Conservation (phyloP, 164 flowering plant species). For the Piper longum region DNA sequence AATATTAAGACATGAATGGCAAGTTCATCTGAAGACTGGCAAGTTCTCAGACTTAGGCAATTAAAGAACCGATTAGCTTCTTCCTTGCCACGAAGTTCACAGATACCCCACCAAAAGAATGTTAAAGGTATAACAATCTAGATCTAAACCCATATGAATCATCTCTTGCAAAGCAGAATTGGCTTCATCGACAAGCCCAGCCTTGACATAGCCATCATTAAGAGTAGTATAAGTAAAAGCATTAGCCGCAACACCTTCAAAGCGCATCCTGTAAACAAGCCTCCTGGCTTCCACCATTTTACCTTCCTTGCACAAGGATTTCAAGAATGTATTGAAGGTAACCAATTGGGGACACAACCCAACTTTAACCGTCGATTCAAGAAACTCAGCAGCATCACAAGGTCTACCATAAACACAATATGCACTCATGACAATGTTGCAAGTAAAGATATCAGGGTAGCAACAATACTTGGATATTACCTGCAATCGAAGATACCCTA, state of each 20-base stretch:
- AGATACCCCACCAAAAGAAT: conserved; percentile 58
- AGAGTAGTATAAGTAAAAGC: conserved; percentile 43
- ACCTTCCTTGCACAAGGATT: conserved; percentile 67
- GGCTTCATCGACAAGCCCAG: conserved; percentile 52
- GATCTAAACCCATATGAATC: conserved; percentile 41
- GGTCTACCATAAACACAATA: conserved; percentile 43
- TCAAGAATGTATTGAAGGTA: conserved; percentile 53
- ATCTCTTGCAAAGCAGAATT: conserved; percentile 49
- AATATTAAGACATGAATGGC: conserved; percentile 40
- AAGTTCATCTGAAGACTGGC: conserved; percentile 25
- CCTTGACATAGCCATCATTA: conserved; percentile 75
- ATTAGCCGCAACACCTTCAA: conserved; percentile 33
- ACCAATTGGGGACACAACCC: conserved; percentile 46
- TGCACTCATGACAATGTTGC: conserved; percentile 66
- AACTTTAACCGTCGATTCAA: conserved; percentile 38
- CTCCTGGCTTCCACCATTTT: conserved; percentile 53
- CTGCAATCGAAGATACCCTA: conserved; percentile 10
- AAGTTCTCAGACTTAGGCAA: conserved; percentile 22
- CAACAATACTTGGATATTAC: conserved; percentile 52
- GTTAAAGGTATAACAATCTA: conserved; percentile 66
- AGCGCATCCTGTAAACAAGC: conserved; percentile 33
- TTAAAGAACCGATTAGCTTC: conserved; percentile 38
- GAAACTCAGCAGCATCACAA: conserved; percentile 30
- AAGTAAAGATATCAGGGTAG: conserved; percentile 42
- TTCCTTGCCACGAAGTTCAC: conserved; percentile 47